Base-by-base conservation (phyloP, 1,284 basidiomycete genomes). In the Trametes versicolor region DNA sequence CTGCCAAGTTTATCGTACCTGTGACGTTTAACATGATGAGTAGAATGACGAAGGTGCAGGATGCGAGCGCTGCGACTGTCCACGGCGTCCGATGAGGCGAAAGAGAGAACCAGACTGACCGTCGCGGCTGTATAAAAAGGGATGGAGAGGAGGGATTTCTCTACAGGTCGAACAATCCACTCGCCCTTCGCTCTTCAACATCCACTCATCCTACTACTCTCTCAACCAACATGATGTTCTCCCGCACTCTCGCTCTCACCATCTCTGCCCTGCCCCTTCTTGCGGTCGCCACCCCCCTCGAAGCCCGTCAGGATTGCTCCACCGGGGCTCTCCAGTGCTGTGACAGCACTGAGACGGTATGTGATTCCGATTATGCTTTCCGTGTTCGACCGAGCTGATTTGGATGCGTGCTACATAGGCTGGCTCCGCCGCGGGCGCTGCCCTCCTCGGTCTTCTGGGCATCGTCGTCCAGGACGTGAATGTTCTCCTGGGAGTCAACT, bases 251-350 rank as follows among this genome's bases (percentile, higher is more conserved):
- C 55, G 36, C 45, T 48, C 50, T 66, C 23, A 39, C 51, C 23
- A 19, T 66, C 51, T 21, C 58, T 39, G 29, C 50, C n/a, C 32
- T 69, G 15, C 54, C 67, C 57, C 55, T 69, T 48, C 56, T 69
- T 64, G 67, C 68, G 63, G 65, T 47, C 60, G 65, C 68, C 65
- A 66, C 58, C 34, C 65, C 65, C 68, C 39, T 65, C 50, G 27
- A 43, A 41, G 36, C 55, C 66, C 12, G 62, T 56, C 2, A 48
- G 70, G 47, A 62, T 48, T 76, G 75, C 70, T 65, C 63, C 64
- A 71, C 71, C 6, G 73, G 73, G 21, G 47, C 65, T 41, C 47
- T 74, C 34, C 74, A 76, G 70, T 78, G 76, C 72, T 78, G 76
- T 72, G 57, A 75, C 58, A 58, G 32, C 41, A 56, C 71, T 29